Percentiles rank a stretch among this genome's conserved stretches.
These are phyloP conservation scores for Collybia mongolica DNA, from an alignment of 768 basidiomycete genomes.

Conservation along the genomic window DNA sequence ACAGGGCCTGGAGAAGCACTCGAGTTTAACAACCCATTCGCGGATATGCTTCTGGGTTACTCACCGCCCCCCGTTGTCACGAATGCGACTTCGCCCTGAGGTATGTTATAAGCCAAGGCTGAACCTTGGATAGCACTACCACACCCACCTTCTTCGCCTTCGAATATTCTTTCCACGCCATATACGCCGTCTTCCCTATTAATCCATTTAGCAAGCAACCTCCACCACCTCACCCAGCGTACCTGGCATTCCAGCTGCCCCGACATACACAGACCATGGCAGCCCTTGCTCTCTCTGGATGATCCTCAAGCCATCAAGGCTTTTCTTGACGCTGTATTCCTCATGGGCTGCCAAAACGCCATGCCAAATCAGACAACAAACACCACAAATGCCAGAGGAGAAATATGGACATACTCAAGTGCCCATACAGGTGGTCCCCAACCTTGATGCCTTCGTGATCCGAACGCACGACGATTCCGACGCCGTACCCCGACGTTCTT, in stretches of 20 bases:
- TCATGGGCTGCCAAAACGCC: slow-evolving; percentile 29
- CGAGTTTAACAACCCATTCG: neutral
- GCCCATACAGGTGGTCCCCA: slow-evolving; percentile 41
- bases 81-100: slow-evolving; percentile 39
- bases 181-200: slow-evolving; percentile 36
- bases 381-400: neutral
- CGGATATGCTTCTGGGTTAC: neutral
- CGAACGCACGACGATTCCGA: slow-evolving; percentile 44
- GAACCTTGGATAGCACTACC: neutral
- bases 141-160: slow-evolving; percentile 31
- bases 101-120: neutral
- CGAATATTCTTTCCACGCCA: slow-evolving; percentile 39
- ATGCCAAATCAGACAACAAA: neutral
- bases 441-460: slow-evolving; percentile 28
- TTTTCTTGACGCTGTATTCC: slow-evolving; percentile 34
- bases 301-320: slow-evolving; percentile 18
- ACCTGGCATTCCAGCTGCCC: slow-evolving; percentile 56
- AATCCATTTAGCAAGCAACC: neutral
- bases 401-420: slow-evolving; percentile 18
- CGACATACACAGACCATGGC: slow-evolving; percentile 48
- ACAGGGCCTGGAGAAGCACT: slow-evolving; percentile 37
- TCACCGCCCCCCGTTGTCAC: slow-evolving; percentile 38
- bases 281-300: slow-evolving; percentile 42
- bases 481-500: slow-evolving; percentile 30
- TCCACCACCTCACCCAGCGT: slow-evolving; percentile 7